Evolutionary conservation across 2,329 filamentous ascomycete species (phyloP).

Genomic region (Beauveria asiatica): DNA sequence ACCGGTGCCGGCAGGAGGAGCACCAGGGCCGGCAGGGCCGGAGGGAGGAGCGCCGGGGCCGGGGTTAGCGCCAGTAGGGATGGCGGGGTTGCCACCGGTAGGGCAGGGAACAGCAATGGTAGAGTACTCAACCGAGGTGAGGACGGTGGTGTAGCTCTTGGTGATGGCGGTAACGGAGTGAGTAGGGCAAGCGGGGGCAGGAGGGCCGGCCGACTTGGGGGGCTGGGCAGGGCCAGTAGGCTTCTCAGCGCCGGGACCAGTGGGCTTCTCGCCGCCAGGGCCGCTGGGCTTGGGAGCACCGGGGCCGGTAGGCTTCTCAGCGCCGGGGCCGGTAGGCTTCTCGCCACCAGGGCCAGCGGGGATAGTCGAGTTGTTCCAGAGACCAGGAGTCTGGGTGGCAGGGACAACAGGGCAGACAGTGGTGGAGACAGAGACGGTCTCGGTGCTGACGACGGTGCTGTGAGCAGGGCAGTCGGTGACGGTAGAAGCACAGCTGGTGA

Average conservation of each 20-base stretch:
- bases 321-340: background rate
- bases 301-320: constrained; percentile 12
- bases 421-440: constrained; percentile 31
- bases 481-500: constrained; percentile 51
- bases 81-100: constrained; percentile 19
- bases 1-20: constrained; percentile 27
- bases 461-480: constrained; percentile 53
- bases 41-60: constrained; percentile 11
- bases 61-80: constrained; percentile 17
- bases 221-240: background rate
- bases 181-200: constrained; percentile 22
- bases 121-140: constrained; percentile 46
- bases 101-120: constrained; percentile 38
- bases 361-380: constrained; percentile 14
- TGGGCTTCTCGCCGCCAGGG: background rate
- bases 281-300: background rate
- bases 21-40: too few relatives aligned
- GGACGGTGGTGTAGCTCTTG: constrained; percentile 47
- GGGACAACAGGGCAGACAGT: constrained; percentile 30
- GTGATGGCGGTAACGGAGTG: constrained; percentile 43
- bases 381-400: constrained; percentile 16
- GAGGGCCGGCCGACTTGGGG: background rate
- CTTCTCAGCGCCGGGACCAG: too few relatives aligned
- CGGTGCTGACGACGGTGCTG: constrained; percentile 28
- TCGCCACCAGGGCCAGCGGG: constrained; percentile 8